These are phyloP conservation scores for Pyrenopolyporus hunteri DNA, from an alignment of 495 filamentous ascomycete species.

Conservation along the genomic window DNA sequence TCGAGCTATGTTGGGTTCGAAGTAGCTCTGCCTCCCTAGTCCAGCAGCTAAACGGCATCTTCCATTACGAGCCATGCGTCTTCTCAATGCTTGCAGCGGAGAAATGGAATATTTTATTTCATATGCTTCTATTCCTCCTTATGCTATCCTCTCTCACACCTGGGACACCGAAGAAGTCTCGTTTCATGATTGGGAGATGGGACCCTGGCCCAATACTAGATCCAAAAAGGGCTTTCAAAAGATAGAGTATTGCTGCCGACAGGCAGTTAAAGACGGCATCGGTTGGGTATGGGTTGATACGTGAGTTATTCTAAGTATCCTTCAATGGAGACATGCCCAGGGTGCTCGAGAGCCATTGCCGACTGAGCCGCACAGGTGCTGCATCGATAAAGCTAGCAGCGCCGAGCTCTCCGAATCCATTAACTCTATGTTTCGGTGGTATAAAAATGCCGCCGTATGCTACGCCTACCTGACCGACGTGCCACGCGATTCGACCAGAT, in stretches of 20 bases:
- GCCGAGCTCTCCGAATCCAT: slow-evolving; percentile 49
- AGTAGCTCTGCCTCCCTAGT: too few species aligned
- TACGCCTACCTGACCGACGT: slow-evolving; percentile 49
- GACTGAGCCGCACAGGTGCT: slow-evolving; percentile 37
- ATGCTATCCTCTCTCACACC: slow-evolving; percentile 42
- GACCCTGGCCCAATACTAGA: not conserved
- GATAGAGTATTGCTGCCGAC: slow-evolving; percentile 37
- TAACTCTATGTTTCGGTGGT: slow-evolving; percentile 50
- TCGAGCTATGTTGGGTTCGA: too few species aligned
- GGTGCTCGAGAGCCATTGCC: not conserved
- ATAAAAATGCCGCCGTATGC: slow-evolving; percentile 39
- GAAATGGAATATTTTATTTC: slow-evolving; percentile 31
- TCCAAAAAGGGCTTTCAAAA: slow-evolving; percentile 34
- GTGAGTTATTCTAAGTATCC: slow-evolving; percentile 9
- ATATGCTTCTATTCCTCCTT: slow-evolving; percentile 22
- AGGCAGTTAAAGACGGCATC: slow-evolving; percentile 38
- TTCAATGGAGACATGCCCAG: not conserved
- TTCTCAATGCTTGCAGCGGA: slow-evolving; percentile 20
- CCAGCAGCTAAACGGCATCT: too few species aligned
- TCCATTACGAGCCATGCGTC: slow-evolving; percentile 14
- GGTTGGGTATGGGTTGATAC: slow-evolving; percentile 48
- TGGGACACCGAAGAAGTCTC: slow-evolving; percentile 38
- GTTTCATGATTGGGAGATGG: slow-evolving; percentile 27
- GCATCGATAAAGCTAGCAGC: slow-evolving; percentile 49
- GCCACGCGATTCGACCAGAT: not conserved